Conservation (phyloP, 495 filamentous ascomycete species). For the Xylaria curta region DNA sequence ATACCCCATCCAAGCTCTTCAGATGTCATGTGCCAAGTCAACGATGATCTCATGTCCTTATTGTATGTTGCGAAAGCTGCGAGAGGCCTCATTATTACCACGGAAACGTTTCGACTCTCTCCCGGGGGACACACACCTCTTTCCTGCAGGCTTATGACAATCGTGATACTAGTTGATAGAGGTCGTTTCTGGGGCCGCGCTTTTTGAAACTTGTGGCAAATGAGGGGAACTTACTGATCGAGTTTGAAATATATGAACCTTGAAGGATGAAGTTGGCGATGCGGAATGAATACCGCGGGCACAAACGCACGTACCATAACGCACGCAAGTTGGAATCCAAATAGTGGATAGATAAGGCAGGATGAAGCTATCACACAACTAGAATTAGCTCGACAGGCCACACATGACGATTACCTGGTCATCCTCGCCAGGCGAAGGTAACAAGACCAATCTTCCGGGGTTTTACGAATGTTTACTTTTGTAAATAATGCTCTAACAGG, state of each 20-base stretch:
- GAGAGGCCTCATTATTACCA: conserved; percentile 7
- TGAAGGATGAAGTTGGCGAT: not conserved
- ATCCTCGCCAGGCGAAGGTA: not conserved
- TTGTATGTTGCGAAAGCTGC: conserved; percentile 19
- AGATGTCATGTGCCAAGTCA: conserved; percentile 14
- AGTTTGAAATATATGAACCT: conserved; percentile 7
- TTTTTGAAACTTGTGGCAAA: not conserved
- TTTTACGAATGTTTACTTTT: not conserved
- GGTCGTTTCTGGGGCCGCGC: not conserved
- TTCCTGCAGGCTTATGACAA: not conserved
- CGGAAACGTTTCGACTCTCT: not conserved
- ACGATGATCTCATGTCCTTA: conserved; percentile 2
- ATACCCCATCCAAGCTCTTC: conserved; percentile 7
- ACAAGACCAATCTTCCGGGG: not conserved
- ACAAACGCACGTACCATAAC: not conserved
- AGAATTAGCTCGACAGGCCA: not conserved
- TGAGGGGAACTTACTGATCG: not conserved
- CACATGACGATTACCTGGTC: not conserved
- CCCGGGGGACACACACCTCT: not conserved
- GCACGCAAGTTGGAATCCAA: not conserved
- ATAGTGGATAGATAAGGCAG: not conserved
- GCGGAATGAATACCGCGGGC: conserved; percentile 20
- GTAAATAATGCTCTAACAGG: not conserved
- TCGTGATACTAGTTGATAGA: not conserved
- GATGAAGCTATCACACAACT: not conserved